Evolutionary conservation across 371 early-diverging fungal genomes (phyloP).

Genomic region (Mucor velutinosus): DNA sequence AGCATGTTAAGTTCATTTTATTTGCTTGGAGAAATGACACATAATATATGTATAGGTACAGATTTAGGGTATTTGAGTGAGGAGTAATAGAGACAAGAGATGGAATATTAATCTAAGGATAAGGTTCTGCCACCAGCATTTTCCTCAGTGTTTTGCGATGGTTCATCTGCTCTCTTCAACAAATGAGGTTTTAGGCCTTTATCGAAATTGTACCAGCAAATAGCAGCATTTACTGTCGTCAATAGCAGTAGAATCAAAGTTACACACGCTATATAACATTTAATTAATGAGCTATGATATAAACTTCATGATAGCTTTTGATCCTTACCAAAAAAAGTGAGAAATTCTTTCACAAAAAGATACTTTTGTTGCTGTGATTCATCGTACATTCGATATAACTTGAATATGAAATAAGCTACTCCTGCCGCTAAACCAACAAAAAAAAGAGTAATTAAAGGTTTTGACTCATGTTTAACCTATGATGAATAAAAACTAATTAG

Average conservation of each 20-base stretch:
- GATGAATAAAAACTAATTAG: neutral
- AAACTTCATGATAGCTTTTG: neutral
- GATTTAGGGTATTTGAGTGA: neutral
- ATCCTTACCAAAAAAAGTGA: conserved; percentile 84
- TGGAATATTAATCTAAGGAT: conserved; percentile 18
- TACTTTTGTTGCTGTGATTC: conserved; percentile 63
- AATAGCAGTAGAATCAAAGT: conserved; percentile 64
- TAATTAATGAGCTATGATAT: neutral
- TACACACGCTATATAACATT: conserved; percentile 52
- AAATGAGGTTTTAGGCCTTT: conserved; percentile 73
- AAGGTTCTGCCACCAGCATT: conserved; percentile 18
- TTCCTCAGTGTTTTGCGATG: conserved; percentile 5
- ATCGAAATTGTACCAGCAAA: conserved; percentile 84
- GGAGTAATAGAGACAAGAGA: neutral
- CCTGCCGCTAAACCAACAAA: conserved; percentile 72
- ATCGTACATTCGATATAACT: conserved; percentile 77
- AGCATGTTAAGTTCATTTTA: neutral
- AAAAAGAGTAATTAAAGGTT: conserved; percentile 63
- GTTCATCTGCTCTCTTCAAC: conserved; percentile 8
- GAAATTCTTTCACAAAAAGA: conserved; percentile 63
- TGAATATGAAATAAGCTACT: conserved; percentile 86
- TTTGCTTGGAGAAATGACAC: neutral
- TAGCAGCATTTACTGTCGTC: conserved; percentile 69
- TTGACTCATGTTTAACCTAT: conserved; percentile 52
- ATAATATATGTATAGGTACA: neutral